phyloP scores from a whole-genome alignment of 148 eudicot species.

The Spergularia marina region DNA sequence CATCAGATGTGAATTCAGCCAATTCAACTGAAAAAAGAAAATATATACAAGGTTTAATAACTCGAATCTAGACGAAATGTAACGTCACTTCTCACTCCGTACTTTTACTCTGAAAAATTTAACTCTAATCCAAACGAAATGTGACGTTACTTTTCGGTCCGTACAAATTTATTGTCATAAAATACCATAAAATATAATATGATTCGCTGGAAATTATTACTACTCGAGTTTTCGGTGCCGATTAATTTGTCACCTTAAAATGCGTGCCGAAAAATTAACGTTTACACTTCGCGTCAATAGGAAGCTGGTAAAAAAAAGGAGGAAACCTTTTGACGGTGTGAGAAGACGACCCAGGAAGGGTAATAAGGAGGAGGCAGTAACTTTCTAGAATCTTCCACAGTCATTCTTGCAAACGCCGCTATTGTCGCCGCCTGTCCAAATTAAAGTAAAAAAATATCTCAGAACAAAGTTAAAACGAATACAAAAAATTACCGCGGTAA shows the following conservation, averaged over 20 bases:
- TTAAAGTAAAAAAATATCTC: conserved; percentile 9
- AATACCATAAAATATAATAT: too few relatives aligned
- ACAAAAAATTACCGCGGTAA: too few relatives aligned
- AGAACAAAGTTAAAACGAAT: too few relatives aligned
- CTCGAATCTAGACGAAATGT: too few relatives aligned
- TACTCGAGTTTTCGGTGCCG: too few relatives aligned
- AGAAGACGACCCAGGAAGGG: conserved; percentile 96
- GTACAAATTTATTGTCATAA: too few relatives aligned
- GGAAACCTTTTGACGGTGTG: conserved; percentile 76
- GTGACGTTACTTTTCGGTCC: too few relatives aligned
- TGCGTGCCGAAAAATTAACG: background rate
- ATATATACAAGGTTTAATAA: background rate
- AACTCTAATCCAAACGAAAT: too few relatives aligned
- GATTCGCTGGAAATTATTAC: too few relatives aligned
- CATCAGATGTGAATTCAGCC: conserved; percentile 75
- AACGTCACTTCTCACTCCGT: too few relatives aligned
- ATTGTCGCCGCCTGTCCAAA: conserved; percentile 60
- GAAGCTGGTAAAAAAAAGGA: conserved; percentile 2
- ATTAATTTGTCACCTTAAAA: too few relatives aligned
- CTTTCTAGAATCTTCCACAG: conserved; percentile 92
- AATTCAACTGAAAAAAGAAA: conserved; percentile 61
- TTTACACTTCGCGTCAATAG: too few relatives aligned
- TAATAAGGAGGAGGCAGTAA: conserved; percentile 70
- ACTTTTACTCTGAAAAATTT: background rate
- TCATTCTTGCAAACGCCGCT: conserved; percentile 94